Evolutionary conservation across 305 asterid species (phyloP).

Genomic region (Andrographis paniculata): DNA sequence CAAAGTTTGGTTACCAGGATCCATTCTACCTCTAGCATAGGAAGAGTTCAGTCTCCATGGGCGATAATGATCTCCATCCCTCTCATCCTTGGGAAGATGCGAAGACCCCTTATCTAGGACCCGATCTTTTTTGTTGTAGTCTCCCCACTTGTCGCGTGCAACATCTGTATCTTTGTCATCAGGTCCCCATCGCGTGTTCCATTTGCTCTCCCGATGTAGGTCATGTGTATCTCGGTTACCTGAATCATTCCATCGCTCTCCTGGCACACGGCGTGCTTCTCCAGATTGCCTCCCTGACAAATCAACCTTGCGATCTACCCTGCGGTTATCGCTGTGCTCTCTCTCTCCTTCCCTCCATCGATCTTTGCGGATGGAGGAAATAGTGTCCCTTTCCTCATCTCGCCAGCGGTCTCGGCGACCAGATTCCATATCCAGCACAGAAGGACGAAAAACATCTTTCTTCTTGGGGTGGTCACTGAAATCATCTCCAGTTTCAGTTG

Average conservation of each 20-base stretch:
- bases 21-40: slow-evolving; percentile 63
- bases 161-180: slow-evolving; percentile 51
- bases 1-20: slow-evolving; percentile 43
- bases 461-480: slow-evolving; percentile 44
- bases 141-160: slow-evolving; percentile 56
- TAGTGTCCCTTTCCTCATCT: slow-evolving; percentile 92
- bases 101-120: slow-evolving; percentile 44
- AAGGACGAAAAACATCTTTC: slow-evolving; percentile 87
- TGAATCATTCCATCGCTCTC: slow-evolving; percentile 65
- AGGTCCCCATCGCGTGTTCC: slow-evolving; percentile 95
- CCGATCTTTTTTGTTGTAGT: slow-evolving; percentile 48
- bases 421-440: slow-evolving; percentile 63
- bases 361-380: slow-evolving; percentile 58
- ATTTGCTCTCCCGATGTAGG: slow-evolving; percentile 79
- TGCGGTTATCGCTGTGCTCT: slow-evolving; percentile 48
- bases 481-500: slow-evolving; percentile 44
- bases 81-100: slow-evolving; percentile 57
- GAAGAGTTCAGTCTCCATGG: slow-evolving; percentile 69
- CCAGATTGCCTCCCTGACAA: slow-evolving; percentile 63
- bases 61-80: slow-evolving; percentile 66
- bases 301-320: slow-evolving; percentile 62
- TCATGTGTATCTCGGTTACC: slow-evolving; percentile 67
- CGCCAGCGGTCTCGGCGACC: slow-evolving; percentile 85
- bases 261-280: slow-evolving; percentile 64
- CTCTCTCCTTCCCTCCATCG: slow-evolving; percentile 87